A percentile compares a stretch with the other conserved stretches of the same genome.
phyloP scores from a whole-genome alignment of 257 asterid genomes.

The Salvia rosmarinus region DNA sequence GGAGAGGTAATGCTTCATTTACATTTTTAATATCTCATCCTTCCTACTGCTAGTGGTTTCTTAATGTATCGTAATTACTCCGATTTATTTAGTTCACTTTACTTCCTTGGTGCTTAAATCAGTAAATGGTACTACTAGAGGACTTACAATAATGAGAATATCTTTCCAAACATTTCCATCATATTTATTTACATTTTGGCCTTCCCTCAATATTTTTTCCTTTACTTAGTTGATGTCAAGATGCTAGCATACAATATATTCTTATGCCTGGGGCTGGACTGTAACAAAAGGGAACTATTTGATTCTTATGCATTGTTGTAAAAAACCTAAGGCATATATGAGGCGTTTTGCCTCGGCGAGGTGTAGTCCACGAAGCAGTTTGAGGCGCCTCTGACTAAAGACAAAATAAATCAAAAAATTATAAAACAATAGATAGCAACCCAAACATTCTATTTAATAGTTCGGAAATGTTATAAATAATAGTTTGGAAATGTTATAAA shows the following conservation, averaged over 20 bases:
- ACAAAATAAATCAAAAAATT: too few species aligned
- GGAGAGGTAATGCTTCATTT: conserved; percentile 80
- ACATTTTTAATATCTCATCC: background rate
- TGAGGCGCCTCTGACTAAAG: too few species aligned
- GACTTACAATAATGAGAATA: background rate
- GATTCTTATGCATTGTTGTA: background rate
- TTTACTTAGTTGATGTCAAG: background rate
- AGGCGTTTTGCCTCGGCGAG: too few species aligned
- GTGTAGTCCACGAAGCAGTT: too few species aligned
- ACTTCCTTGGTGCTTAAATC: conserved; percentile 3
- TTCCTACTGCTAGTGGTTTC: conserved; percentile 12
- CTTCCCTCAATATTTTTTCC: background rate
- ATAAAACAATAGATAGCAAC: too few species aligned
- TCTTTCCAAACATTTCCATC: background rate
- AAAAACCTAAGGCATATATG: too few species aligned
- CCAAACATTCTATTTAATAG: too few species aligned
- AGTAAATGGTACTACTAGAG: background rate
- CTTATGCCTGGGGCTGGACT: background rate
- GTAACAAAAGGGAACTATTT: background rate
- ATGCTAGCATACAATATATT: background rate
- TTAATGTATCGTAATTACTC: conserved; percentile 7
- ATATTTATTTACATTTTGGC: background rate
- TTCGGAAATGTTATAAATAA: too few species aligned
- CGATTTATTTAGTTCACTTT: conserved; percentile 18
- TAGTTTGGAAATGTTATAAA: too few species aligned